A percentile compares a stretch with the other conserved stretches of the same genome.
These are phyloP conservation scores for Phytophthora citricola DNA, from an alignment of 352 stramenopile species.

Conservation along the genomic window DNA sequence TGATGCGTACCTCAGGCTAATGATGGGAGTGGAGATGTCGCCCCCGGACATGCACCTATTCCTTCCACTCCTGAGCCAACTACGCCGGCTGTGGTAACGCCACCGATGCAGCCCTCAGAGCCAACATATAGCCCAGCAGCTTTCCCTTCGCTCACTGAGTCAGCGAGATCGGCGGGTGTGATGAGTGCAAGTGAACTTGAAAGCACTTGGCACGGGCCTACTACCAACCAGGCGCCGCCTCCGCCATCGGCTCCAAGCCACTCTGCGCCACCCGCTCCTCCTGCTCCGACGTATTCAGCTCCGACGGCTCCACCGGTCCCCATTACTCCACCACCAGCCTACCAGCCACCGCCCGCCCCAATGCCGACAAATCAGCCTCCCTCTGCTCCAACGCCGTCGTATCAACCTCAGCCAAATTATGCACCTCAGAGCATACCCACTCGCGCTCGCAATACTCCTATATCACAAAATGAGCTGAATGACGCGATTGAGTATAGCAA, in stretches of 20 bases:
- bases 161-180: conserved; percentile 40
- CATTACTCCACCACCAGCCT: conserved; percentile 21
- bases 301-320: conserved; percentile 8
- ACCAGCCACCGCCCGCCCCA: conserved; percentile 23
- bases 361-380: conserved; percentile 13
- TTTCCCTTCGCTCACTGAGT: conserved; percentile 67
- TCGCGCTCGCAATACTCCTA: conserved; percentile 42
- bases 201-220: conserved; percentile 24
- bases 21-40: conserved; percentile 16
- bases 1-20: conserved; percentile 20
- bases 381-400: conserved; percentile 19
- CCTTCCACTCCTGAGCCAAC: conserved; percentile 24
- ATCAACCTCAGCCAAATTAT: conserved; percentile 27
- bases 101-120: conserved; percentile 19
- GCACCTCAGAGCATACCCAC: conserved; percentile 26
- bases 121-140: conserved; percentile 5
- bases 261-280: conserved; percentile 19
- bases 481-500: conserved; percentile 87
- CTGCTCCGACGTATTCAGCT: conserved; percentile 18
- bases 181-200: conserved; percentile 42
- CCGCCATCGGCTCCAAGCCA: conserved; percentile 21
- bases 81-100: conserved; percentile 10
- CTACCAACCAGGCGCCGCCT: conserved; percentile 6
- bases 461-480: conserved; percentile 79
- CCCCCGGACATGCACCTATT: conserved; percentile 4